phyloP scores from a whole-genome alignment of 805 yeast genomes.

The Saccharomycopsis sp. region DNA sequence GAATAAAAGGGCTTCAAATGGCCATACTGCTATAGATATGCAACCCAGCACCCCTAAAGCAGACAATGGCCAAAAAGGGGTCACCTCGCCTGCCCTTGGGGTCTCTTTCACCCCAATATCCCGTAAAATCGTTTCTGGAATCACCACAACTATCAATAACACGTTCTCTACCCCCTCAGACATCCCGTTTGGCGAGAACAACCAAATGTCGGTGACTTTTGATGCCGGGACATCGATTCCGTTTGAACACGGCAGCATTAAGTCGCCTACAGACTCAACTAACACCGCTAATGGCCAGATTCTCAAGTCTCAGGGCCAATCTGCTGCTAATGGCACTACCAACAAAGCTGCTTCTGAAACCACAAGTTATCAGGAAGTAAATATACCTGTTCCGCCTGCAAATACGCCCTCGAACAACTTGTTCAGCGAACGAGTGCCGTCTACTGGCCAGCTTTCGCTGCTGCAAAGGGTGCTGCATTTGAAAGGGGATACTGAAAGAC shows the following conservation, averaged over 20 bases:
- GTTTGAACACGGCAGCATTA: no score
- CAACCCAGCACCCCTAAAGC: neutral
- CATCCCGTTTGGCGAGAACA: no score
- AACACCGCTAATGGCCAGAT: no score
- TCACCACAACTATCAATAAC: no score
- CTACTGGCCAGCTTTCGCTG: neutral
- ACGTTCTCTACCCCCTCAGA: no score
- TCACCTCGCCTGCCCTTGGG: neutral
- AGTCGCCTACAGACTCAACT: no score
- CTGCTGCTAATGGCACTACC: no score
- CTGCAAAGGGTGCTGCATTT: neutral
- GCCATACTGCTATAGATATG: neutral
- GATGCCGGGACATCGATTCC: neutral
- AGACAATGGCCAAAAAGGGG: neutral
- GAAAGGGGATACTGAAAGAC: neutral
- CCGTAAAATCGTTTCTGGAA: neutral
- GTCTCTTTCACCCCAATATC: neutral
- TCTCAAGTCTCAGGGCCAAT: no score
- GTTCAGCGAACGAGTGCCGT: neutral
- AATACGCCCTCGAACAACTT: neutral
- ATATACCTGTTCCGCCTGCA: neutral
- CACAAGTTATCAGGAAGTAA: neutral
- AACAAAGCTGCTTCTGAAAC: no score
- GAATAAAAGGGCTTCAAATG: no score
- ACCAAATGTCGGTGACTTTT: neutral